Evolutionary conservation across 805 yeast genomes (phyloP), one percentile per base, ranked within the genome.

Genomic region (Zygosaccharomyces bailii): DNA sequence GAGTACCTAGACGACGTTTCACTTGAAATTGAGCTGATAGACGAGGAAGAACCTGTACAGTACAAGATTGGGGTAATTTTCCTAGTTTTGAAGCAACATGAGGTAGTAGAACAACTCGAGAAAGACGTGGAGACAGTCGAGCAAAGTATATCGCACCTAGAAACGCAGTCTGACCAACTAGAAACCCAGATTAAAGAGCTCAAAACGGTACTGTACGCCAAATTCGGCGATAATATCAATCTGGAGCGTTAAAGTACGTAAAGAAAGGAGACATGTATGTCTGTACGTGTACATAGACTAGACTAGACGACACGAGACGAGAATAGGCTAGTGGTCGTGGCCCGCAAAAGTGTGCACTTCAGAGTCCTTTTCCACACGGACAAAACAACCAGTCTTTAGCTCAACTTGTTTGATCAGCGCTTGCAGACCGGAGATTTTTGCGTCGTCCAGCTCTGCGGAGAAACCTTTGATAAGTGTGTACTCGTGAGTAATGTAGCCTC

Each of bases 141-240:
- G 33, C 62, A 43, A 2, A 70, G 71, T 36, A 75, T 89, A 17
- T 71, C 65, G 1, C 59, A 57, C 1, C 54, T 77, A 19, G 80
- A 79, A 30, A 56, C 60, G 2, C 61, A 74, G 47, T 70, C 85
- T 25, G 78, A 72, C 1, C 71, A 61, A 1, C 68, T 82, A 27
- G 82, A 81, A 48, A 74, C 71, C 3, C 68, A 76, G 46, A 70
- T 91, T 64, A 63, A 65, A 7, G 74, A 65, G 21, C 74, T 91
- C 56, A 91, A 91, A 68, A 75, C 77, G 25, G 73, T 72, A n/a
- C 70, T 91, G 44, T 93, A 91, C 59, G 87, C 86, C 13, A 88
- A 86, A 63, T 93, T 91, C 60, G 99, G 98, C 19, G 78, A 78
- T 55, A 81, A 87, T 46, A 93, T 91, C 60, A 90, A 90, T 61